Evolutionary conservation across 176 grass and related monocot species (phyloP), one percentile per base, ranked within the genome.

Genomic region (Musa troglodytarum): DNA sequence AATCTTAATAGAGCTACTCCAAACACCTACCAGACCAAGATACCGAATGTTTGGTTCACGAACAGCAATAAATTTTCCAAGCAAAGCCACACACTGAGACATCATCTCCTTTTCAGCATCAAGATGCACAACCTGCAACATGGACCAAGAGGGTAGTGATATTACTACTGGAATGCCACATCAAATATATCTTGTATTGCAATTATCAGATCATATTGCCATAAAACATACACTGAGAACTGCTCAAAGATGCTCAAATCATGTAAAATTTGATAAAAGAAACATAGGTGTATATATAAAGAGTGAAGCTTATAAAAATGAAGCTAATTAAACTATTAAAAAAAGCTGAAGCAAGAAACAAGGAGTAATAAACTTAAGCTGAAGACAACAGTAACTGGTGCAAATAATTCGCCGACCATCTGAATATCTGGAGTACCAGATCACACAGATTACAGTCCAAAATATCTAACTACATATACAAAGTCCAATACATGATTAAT

Each of bases 71-170:
- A 99, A 99, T 72, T 99, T 99, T 80, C 95, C 95, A 64, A 98
- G 95, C 75, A 99, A 86, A 57, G 95, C 90, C 49, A 99, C 95
- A 81, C 95, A 99, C 68, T 99, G 95, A 53, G 95, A 89, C 95
- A 99, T 99, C 95, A 99, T 99, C 84, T 99, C 95, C 86, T 99
- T 99, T 84, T 99, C 95, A 71, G 95, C 95, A 89, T 99, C 95
- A 81, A 99, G 95, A 94, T 99, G 95, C 95, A 99, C 91, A 85
- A 94, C 95, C 95, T 99, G 80, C 74, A 77, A 78, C 26, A 14
- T 49, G 17, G 28, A 65, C 1, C 68, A 78, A 16, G 53, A 54
- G 13, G 73, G 16, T 19, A 8, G 16, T n/a, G 34, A 69, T 69
- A 1, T 69, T 19, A 49, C 7, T 26, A 69, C 29, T 50, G 15